Conservation (phyloP, 257 asterid genomes). For the Rhazya stricta region DNA sequence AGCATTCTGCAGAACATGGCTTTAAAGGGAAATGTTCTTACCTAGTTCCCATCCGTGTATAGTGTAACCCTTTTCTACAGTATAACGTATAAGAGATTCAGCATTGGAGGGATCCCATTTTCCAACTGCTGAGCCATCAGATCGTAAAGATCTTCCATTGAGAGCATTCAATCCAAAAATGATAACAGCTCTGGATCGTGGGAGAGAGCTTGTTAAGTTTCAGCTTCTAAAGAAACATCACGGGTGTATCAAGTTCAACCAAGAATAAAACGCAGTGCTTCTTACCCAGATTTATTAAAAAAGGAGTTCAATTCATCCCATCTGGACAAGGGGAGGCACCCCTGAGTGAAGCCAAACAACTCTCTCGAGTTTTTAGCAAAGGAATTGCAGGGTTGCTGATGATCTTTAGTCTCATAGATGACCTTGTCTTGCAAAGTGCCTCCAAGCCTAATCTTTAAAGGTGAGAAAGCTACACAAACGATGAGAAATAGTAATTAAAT, state of each 20-base stretch:
- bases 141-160: constrained; percentile 38
- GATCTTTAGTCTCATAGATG: constrained; percentile 53
- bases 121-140: constrained; percentile 37
- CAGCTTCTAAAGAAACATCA: not conserved
- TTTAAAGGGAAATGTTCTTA: constrained; percentile 18
- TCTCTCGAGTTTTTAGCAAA: constrained; percentile 43
- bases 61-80: constrained; percentile 52
- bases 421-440: constrained; percentile 86
- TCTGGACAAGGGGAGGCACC: constrained; percentile 76
- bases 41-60: constrained; percentile 85
- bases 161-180: constrained; percentile 74
- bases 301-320: constrained; percentile 77
- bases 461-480: constrained; percentile 68
- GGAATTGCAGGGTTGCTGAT: constrained; percentile 44
- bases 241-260: not conserved
- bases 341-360: constrained; percentile 56
- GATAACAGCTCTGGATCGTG: constrained; percentile 47
- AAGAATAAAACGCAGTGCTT: not conserved
- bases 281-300: constrained; percentile 64
- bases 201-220: constrained; percentile 2
- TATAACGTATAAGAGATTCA: constrained; percentile 47
- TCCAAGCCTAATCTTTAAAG: constrained; percentile 79
- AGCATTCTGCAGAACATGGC: not conserved
- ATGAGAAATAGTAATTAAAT: constrained; percentile 3
- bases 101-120: constrained; percentile 45